A percentile compares a stretch with the other conserved stretches of the same genome.
Evolutionary conservation across 2,329 filamentous ascomycete genomes (phyloP).

Genomic region (Cladobotryum protrusum): DNA sequence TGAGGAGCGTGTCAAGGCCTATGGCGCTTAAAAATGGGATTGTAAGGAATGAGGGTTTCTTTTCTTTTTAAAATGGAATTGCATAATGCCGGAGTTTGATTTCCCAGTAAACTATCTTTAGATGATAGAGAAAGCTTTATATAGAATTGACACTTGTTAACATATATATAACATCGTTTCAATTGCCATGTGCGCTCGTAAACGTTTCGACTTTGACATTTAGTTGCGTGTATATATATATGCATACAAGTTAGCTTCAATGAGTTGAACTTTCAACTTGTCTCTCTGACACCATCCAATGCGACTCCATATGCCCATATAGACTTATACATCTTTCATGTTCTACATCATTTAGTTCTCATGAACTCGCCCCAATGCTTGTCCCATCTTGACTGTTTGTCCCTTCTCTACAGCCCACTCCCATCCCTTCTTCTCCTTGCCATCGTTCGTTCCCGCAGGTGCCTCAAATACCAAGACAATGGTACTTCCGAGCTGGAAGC

Average conservation of each 20-base stretch:
- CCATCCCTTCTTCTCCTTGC: slow-evolving; percentile 62
- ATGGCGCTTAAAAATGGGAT: slow-evolving; percentile 39
- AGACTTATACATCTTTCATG: neutral
- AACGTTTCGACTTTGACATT: too few species aligned
- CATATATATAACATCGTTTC: too few species aligned
- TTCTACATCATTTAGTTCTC: slow-evolving; percentile 31
- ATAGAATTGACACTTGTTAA: too few species aligned
- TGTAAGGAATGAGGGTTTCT: neutral
- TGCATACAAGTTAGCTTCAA: too few species aligned
- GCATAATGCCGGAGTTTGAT: too few species aligned
- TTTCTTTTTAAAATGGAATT: neutral
- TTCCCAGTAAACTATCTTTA: too few species aligned
- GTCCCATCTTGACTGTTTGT: slow-evolving; percentile 80
- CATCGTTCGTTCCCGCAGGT: slow-evolving; percentile 54
- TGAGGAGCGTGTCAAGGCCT: slow-evolving; percentile 62
- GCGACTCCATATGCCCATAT: too few species aligned
- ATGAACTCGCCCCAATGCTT: slow-evolving; percentile 72
- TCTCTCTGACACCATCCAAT: too few species aligned
- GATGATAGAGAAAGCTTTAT: too few species aligned
- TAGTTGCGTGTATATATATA: too few species aligned
- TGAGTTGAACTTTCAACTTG: too few species aligned
- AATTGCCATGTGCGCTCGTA: too few species aligned
- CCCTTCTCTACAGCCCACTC: slow-evolving; percentile 83
- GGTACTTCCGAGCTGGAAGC: slow-evolving; percentile 91
- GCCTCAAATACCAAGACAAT: slow-evolving; percentile 96